Base-by-base conservation (phyloP, 2,329 filamentous ascomycete genomes). In the Cladosporium sp. region DNA sequence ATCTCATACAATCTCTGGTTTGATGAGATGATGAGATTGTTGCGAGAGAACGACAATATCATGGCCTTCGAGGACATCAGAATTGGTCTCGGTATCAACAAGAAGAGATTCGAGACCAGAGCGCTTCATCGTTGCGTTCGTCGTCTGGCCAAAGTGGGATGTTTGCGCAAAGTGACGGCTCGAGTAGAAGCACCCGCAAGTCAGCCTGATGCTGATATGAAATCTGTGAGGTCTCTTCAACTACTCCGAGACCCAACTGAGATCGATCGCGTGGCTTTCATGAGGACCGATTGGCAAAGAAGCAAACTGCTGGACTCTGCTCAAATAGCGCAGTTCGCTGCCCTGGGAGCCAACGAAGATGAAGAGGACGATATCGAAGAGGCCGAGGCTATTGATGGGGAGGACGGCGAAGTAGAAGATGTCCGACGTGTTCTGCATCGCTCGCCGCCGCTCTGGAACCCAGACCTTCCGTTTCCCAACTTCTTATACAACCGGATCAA, bases 41-140 rank as follows among this genome's bases (percentile, higher is more conserved):
- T 86, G 17, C 77, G 76, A 57, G 73, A 81, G 34, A 71, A 63
- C 32, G 58, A 74, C n/a, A 62, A 74, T n/a, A 73, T 83, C 34
- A 77, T 85, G 42, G 74, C 78, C 2, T 75, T 80, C 13, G 72
- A 75, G 52, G 80, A 84, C 59, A 70, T 86, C 10, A 79, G 81
- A 55, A 71, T 71, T 25, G 75, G 74, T 24, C 67, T 85, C 50
- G 66, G 64, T 8, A 66, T 70, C 17, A 49, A 68, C 2, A 65
- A 70, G 40, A 62, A 69, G 19, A 67, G 65, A 9, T 74, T 72
- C 69, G 71, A 74, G 47, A 71, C 70, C 22, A 71, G 73, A 50
- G 69, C 72, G 4, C 65, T 77, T 5, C 68, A 72, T 48, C 69
- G 71, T 9, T 73, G 73, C 15, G 65, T 77, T 19, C 64, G 69